phyloP scores from a whole-genome alignment of 2,329 filamentous ascomycete genomes.

The Mycogone perniciosa region DNA sequence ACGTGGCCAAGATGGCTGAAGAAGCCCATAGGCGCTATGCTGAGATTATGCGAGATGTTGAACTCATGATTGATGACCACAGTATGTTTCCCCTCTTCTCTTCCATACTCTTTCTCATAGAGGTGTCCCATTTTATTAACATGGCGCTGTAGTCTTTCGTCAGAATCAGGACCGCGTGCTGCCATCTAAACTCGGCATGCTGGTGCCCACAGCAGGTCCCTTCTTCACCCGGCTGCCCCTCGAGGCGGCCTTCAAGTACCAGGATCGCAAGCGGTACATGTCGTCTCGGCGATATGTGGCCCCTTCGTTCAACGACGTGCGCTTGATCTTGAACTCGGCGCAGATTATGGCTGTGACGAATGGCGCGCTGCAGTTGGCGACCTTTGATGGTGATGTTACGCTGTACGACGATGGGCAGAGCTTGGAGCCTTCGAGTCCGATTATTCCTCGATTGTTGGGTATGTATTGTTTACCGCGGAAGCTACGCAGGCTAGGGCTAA shows the following conservation, averaged over 20 bases:
- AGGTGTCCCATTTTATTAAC: background rate
- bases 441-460: constrained; percentile 60
- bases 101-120: background rate
- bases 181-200: constrained; percentile 83
- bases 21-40: constrained; percentile 84
- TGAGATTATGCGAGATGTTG: constrained; percentile 92
- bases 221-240: constrained; percentile 89
- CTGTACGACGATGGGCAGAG: constrained; percentile 86
- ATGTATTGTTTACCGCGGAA: constrained; percentile 9
- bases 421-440: constrained; percentile 66
- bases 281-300: constrained; percentile 88
- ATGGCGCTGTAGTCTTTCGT: constrained; percentile 52
- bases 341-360: constrained; percentile 87
- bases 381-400: constrained; percentile 96
- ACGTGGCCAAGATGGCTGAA: constrained; percentile 64
- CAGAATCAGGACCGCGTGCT: constrained; percentile 58
- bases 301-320: constrained; percentile 94
- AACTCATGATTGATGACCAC: constrained; percentile 85
- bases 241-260: constrained; percentile 84
- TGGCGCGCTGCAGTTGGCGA: constrained; percentile 74
- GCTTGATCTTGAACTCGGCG: constrained; percentile 87
- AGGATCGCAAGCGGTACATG: constrained; percentile 80
- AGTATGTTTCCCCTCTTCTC: constrained; percentile 42
- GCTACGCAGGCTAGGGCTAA: background rate
- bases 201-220: constrained; percentile 84